Evolutionary conservation across 805 yeast species (phyloP).

Genomic region (Phaffomyces opuntiae): DNA sequence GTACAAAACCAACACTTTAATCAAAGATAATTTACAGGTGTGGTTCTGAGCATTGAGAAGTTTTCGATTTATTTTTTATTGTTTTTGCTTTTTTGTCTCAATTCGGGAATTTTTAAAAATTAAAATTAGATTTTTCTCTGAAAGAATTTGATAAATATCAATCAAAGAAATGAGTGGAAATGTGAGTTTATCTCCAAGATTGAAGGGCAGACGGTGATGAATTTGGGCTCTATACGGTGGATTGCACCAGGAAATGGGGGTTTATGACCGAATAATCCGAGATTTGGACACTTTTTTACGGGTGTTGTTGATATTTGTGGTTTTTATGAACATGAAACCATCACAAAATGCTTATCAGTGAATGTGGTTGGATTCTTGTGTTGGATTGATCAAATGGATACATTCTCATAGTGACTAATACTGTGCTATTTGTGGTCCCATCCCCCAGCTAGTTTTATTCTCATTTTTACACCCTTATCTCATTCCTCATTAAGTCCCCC

Average conservation of each 20-base stretch:
- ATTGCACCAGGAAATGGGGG: no score
- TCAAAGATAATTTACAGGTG: not conserved
- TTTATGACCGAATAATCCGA: not conserved
- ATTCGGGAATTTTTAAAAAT: not conserved
- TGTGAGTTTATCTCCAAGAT: not conserved
- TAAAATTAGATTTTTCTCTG: not conserved
- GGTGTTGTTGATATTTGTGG: not conserved
- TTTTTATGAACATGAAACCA: not conserved
- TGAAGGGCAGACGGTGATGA: not conserved
- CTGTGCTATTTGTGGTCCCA: no score
- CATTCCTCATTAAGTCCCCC: not conserved
- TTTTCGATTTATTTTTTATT: not conserved
- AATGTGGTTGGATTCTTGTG: no score
- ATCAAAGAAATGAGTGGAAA: slow-evolving; percentile 3
- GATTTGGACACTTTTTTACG: not conserved
- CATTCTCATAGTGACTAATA: no score
- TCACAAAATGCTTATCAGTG: no score
- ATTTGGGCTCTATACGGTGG: no score
- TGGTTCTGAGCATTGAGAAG: not conserved
- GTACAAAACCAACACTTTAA: not conserved
- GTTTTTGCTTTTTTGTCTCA: not conserved
- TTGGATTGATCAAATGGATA: no score
- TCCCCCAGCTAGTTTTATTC: no score
- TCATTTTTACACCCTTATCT: not conserved
- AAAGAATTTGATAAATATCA: not conserved